Percentiles rank a stretch among this genome's conserved stretches.
phyloP scores from a whole-genome alignment of 2,329 filamentous ascomycete genomes.

The Pseudogymnoascus sp. region DNA sequence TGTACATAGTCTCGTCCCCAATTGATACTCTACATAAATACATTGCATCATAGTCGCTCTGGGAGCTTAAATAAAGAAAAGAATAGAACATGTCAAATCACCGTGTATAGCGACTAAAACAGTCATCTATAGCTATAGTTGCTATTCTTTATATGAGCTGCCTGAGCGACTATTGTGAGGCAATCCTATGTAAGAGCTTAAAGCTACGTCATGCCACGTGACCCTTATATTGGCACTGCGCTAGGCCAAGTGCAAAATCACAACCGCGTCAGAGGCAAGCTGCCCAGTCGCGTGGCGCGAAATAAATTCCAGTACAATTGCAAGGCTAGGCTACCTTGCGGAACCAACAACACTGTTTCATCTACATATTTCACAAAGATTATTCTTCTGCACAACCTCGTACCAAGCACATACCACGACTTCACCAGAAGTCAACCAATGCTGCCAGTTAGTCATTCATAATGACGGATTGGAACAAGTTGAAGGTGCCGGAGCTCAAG shows the following conservation, averaged over 20 bases:
- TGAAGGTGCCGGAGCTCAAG: slow-evolving; percentile 70
- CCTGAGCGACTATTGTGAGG: too few relatives aligned
- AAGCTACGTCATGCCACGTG: neutral
- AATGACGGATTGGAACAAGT: slow-evolving; percentile 48
- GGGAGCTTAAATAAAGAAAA: too few relatives aligned
- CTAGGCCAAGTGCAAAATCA: neutral
- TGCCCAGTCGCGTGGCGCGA: slow-evolving; percentile 7
- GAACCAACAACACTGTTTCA: slow-evolving; percentile 1
- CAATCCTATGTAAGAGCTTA: neutral
- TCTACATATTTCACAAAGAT: neutral
- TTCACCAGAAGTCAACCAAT: neutral
- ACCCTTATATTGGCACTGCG: neutral
- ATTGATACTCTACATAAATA: neutral
- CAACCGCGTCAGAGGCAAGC: slow-evolving; percentile 5
- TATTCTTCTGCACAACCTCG: neutral
- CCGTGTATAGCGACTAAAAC: too few relatives aligned
- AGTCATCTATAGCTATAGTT: too few relatives aligned
- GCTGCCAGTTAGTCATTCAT: slow-evolving; percentile 11
- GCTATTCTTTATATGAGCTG: too few relatives aligned
- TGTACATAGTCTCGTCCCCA: neutral
- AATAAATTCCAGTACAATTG: neutral
- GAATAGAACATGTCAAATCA: too few relatives aligned
- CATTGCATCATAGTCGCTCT: neutral
- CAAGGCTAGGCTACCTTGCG: slow-evolving; percentile 3
- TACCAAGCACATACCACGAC: neutral